Evolutionary conservation across 495 filamentous ascomycete species (phyloP).

Genomic region (Aspergillus nanangensis): DNA sequence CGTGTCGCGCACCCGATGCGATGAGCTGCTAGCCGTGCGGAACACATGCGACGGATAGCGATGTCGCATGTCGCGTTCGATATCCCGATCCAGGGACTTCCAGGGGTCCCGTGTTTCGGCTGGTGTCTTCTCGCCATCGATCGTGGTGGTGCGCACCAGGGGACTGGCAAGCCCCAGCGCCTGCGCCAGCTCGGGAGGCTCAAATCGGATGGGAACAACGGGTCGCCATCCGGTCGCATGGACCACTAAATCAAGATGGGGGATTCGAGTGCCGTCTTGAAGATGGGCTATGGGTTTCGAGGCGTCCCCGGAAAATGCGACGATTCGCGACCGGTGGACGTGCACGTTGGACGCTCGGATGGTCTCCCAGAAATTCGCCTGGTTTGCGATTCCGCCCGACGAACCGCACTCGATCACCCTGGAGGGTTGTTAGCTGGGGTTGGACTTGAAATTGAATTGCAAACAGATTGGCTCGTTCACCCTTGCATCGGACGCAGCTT

Average conservation of each 20-base stretch:
- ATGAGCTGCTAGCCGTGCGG: conserved; percentile 12
- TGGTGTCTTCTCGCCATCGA: not conserved
- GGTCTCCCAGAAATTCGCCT: conserved; percentile 27
- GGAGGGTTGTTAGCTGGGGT: not conserved
- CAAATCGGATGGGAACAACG: conserved; percentile 53
- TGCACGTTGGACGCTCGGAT: conserved; percentile 22
- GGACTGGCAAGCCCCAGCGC: conserved; percentile 15
- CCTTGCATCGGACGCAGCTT: conserved; percentile 19
- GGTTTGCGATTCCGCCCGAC: conserved; percentile 26
- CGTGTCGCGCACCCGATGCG: conserved; percentile 17
- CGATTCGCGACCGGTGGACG: conserved; percentile 20
- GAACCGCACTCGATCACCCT: conserved; percentile 24
- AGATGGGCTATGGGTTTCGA: too few relatives aligned
- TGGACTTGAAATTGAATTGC: not conserved
- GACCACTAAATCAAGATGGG: conserved; percentile 29
- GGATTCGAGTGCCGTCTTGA: conserved; percentile 30
- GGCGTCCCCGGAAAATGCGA: not conserved
- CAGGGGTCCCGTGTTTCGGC: conserved; percentile 5
- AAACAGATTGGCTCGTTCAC: conserved; percentile 9
- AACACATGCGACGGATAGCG: conserved; percentile 9
- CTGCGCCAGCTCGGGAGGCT: conserved; percentile 24
- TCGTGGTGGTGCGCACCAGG: not conserved
- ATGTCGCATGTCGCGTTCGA: conserved; percentile 5
- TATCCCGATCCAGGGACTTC: conserved; percentile 12
- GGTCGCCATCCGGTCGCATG: conserved; percentile 52